phyloP scores from a whole-genome alignment of 768 basidiomycete genomes.

The Pleurotus sapidus region DNA sequence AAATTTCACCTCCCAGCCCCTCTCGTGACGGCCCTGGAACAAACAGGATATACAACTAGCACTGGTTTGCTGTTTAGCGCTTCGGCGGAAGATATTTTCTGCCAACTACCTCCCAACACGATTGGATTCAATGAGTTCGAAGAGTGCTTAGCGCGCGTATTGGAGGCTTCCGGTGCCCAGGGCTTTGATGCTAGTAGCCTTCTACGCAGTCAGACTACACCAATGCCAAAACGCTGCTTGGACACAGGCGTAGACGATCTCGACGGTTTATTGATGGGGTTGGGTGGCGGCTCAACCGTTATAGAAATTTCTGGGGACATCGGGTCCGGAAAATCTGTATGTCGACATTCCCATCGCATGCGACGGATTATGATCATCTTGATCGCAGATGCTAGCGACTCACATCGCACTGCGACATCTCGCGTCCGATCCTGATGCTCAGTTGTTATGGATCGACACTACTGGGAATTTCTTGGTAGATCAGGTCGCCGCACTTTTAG shows the following conservation, averaged over 20 bases:
- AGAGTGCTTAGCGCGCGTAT: slow-evolving; percentile 33
- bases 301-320: slow-evolving; percentile 69
- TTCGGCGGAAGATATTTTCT: slow-evolving; percentile 46
- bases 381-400: slow-evolving; percentile 53
- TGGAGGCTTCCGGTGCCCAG: slow-evolving; percentile 40
- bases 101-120: slow-evolving; percentile 45
- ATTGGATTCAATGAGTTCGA: slow-evolving; percentile 48
- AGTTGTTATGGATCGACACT: slow-evolving; percentile 70
- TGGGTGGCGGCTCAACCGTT: slow-evolving; percentile 45
- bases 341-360: slow-evolving; percentile 12
- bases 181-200: slow-evolving; percentile 33
- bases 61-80: slow-evolving; percentile 53
- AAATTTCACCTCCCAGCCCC: slow-evolving; percentile 37
- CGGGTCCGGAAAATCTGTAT: slow-evolving; percentile 68
- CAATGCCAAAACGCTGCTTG: slow-evolving; percentile 18
- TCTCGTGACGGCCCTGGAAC: slow-evolving; percentile 44
- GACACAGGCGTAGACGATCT: slow-evolving; percentile 43
- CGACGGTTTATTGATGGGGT: slow-evolving; percentile 49
- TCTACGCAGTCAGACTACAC: slow-evolving; percentile 12
- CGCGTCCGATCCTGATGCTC: slow-evolving; percentile 26
- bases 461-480: slow-evolving; percentile 63
- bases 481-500: slow-evolving; percentile 36
- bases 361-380: not conserved
- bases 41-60: slow-evolving; percentile 51
- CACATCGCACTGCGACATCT: slow-evolving; percentile 59